These are phyloP conservation scores for Rhodotorula sp. DNA, from an alignment of 1,284 basidiomycete genomes.

Conservation along the genomic window DNA sequence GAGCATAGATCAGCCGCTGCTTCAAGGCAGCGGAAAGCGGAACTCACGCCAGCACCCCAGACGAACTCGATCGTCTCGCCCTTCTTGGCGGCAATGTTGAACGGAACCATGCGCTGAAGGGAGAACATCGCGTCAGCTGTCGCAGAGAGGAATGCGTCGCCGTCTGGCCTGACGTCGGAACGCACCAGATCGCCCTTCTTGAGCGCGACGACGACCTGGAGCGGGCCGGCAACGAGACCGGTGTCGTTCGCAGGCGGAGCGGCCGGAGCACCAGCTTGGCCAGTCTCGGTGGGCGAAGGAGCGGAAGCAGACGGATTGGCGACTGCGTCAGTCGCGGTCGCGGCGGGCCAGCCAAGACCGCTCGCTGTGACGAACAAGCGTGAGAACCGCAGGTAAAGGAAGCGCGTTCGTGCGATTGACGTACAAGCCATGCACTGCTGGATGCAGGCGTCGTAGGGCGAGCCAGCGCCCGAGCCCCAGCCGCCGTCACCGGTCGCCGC, in stretches of 20 bases:
- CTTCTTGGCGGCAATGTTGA: constrained; percentile 28
- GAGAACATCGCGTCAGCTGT: neutral
- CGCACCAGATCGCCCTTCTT: constrained; percentile 31
- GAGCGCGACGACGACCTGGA: constrained; percentile 40
- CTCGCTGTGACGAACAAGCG: neutral
- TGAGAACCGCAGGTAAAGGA: neutral
- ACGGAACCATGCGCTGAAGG: constrained; percentile 30
- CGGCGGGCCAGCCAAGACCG: neutral
- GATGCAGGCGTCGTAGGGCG: constrained; percentile 15
- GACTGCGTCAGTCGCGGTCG: neutral
- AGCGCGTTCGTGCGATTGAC: neutral
- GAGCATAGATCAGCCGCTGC: too few species aligned
- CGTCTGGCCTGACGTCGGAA: too few species aligned
- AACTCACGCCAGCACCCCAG: constrained; percentile 28
- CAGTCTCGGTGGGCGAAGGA: neutral
- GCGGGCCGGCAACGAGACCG: constrained; percentile 14
- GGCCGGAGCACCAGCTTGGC: neutral
- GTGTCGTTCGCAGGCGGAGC: neutral
- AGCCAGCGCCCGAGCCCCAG: neutral
- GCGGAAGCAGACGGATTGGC: neutral
- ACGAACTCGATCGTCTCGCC: constrained; percentile 22
- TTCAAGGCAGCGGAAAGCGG: too few species aligned
- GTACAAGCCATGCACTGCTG: constrained; percentile 23
- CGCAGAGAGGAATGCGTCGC: too few species aligned
- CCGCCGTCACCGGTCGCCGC: neutral